Conservation (phyloP, 1,284 basidiomycete species). For the Takashimella tepidaria region DNA sequence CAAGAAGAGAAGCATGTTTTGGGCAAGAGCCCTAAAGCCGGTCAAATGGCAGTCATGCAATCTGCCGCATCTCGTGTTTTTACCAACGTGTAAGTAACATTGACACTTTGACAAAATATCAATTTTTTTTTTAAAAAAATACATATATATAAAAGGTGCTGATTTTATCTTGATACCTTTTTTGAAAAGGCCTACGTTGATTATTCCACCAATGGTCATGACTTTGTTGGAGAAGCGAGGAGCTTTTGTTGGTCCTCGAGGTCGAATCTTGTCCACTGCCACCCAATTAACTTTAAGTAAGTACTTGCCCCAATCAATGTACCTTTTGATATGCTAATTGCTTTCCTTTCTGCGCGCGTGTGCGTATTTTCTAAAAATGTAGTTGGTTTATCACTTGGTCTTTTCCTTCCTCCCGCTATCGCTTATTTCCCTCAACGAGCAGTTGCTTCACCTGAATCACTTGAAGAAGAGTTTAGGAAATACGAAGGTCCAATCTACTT, state of each 20-base stretch:
- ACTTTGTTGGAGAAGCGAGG: slow-evolving; percentile 47
- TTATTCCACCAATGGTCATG: slow-evolving; percentile 52
- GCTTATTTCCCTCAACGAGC: slow-evolving; percentile 54
- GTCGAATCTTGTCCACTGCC: slow-evolving; percentile 29
- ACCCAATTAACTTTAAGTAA: slow-evolving; percentile 46
- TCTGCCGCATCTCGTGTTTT: slow-evolving; percentile 52
- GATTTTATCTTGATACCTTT: not conserved
- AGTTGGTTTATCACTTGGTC: slow-evolving; percentile 51
- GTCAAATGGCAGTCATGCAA: slow-evolving; percentile 52
- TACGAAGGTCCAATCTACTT: slow-evolving; percentile 49
- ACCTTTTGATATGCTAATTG: no score
- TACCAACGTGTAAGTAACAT: slow-evolving; percentile 51
- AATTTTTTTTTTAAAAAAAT: no score
- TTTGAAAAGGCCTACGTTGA: slow-evolving; percentile 50
- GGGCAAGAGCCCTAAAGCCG: slow-evolving; percentile 50
- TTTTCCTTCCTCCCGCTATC: slow-evolving; percentile 55
- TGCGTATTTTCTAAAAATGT: not conserved
- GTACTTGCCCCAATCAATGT: no score
- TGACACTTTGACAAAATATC: no score
- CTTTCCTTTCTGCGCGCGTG: no score
- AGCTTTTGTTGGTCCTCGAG: slow-evolving; percentile 46
- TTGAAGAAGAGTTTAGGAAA: slow-evolving; percentile 44
- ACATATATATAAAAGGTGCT: no score
- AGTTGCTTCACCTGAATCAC: slow-evolving; percentile 41
- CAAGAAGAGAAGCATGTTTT: slow-evolving; percentile 42